Evolutionary conservation across 768 basidiomycete genomes (phyloP), one percentile per base, ranked within the genome.

Genomic region (Cystofilobasidium ferigula): DNA sequence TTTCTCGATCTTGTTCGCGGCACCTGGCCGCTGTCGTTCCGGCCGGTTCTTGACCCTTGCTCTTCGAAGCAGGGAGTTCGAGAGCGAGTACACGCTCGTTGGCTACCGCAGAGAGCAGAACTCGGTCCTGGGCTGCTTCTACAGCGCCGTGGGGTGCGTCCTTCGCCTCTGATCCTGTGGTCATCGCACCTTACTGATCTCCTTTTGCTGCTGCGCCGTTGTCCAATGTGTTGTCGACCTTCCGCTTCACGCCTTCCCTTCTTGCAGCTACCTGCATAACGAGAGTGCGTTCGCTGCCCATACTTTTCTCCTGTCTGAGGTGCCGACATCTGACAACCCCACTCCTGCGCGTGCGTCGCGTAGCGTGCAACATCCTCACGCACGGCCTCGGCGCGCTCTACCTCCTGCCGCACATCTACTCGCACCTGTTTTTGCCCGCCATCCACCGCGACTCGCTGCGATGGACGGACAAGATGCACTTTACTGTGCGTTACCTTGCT

Each of bases 331-430:
- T n/a, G n/a, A n/a, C n/a, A n/a, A n/a, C n/a, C n/a, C n/a, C n/a
- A n/a, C n/a, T 36, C 61, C 56, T 22, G n/a, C n/a, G n/a, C n/a
- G n/a, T n/a, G n/a, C n/a, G n/a, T n/a, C n/a, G n/a, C n/a, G n/a
- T n/a, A n/a, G n/a, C 72, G 88, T 88, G 92, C 63, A 93, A 93
- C 76, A 89, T 92, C 54, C 86, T 89, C 75, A 86, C 81, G 67
- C 90, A 92, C 73, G 78, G 90, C 10, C 81, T 83, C 78, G 87
- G 84, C 32, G 83, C 85, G 36, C 72, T 82, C 6, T 82, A 84
- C 69, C 80, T 81, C 65, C 75, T 79, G 28, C 77, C 77, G 53
- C 79, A 86, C 71, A 75, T 86, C 61, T 75, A 76, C 34, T 74
- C 77, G 28, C 81, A 86, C 69, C 79, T 81, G 26, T 77, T 79